These are phyloP conservation scores for Podospora comata DNA, from an alignment of 495 filamentous ascomycete species.

Conservation along the genomic window DNA sequence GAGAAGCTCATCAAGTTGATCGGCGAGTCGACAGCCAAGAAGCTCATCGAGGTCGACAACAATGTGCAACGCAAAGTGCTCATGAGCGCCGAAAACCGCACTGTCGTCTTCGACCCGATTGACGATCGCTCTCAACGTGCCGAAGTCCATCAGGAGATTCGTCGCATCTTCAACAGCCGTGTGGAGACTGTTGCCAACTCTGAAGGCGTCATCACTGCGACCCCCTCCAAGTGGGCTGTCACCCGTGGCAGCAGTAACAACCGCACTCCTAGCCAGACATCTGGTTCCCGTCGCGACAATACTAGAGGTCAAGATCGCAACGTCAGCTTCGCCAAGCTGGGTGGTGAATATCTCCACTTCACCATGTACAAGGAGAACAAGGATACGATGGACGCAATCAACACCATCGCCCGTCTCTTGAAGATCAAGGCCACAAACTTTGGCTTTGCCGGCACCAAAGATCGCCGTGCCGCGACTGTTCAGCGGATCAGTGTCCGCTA, in stretches of 20 bases:
- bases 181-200: slow-evolving; percentile 32
- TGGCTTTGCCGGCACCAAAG: slow-evolving; percentile 90
- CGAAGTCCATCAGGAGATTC: slow-evolving; percentile 44
- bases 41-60: slow-evolving; percentile 35
- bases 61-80: slow-evolving; percentile 30
- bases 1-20: slow-evolving; percentile 28
- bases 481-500: slow-evolving; percentile 76
- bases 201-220: slow-evolving; percentile 37
- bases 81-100: slow-evolving; percentile 21
- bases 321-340: slow-evolving; percentile 42
- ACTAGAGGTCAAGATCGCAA: slow-evolving; percentile 14
- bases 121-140: slow-evolving; percentile 40
- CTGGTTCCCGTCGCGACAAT: slow-evolving; percentile 33
- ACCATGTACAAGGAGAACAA: slow-evolving; percentile 97
- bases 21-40: slow-evolving; percentile 30
- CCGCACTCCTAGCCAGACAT: slow-evolving; percentile 19
- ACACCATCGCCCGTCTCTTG: slow-evolving; percentile 64
- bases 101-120: slow-evolving; percentile 34
- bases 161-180: slow-evolving; percentile 40
- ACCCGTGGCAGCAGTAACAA: slow-evolving; percentile 35
- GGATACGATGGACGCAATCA: slow-evolving; percentile 91
- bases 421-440: slow-evolving; percentile 67
- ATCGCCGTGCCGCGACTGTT: slow-evolving; percentile 80
- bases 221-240: slow-evolving; percentile 26
- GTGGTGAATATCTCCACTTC: slow-evolving; percentile 84